A percentile compares a stretch with the other conserved stretches of the same genome.
Conservation (phyloP, 345 rosid species). For the Ricinus communis region DNA sequence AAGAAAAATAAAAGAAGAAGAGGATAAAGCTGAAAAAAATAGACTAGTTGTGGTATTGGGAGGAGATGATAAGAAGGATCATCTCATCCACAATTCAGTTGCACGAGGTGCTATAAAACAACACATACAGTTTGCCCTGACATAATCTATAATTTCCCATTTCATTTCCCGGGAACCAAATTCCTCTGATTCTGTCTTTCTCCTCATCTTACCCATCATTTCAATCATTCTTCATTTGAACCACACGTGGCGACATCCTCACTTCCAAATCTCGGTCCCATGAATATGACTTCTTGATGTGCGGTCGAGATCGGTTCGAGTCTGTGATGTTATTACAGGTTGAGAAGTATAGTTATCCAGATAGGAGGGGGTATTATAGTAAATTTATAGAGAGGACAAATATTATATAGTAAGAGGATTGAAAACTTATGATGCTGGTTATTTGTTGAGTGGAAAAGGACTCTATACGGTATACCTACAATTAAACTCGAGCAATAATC, state of each 20-base stretch:
- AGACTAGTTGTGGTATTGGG: no score
- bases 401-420: not conserved
- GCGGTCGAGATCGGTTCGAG: not conserved
- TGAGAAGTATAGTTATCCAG: not conserved
- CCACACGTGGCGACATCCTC: not conserved
- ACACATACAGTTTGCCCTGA: not conserved
- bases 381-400: not conserved
- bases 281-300: not conserved
- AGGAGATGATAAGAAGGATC: not conserved
- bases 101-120: not conserved
- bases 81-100: constrained; percentile 17
- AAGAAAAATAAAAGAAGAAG: no score
- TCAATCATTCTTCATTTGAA: not conserved
- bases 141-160: not conserved
- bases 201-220: not conserved
- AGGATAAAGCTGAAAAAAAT: not conserved
- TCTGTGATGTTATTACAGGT: not conserved
- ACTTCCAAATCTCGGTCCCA: not conserved
- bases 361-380: not conserved
- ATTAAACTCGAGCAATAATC: not conserved
- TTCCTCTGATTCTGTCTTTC: not conserved
- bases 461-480: not conserved
- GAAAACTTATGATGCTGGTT: constrained; percentile 4
- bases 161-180: not conserved
- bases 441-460: not conserved